phyloP scores from a whole-genome alignment of 148 eudicot genomes.

The Spergularia marina region DNA sequence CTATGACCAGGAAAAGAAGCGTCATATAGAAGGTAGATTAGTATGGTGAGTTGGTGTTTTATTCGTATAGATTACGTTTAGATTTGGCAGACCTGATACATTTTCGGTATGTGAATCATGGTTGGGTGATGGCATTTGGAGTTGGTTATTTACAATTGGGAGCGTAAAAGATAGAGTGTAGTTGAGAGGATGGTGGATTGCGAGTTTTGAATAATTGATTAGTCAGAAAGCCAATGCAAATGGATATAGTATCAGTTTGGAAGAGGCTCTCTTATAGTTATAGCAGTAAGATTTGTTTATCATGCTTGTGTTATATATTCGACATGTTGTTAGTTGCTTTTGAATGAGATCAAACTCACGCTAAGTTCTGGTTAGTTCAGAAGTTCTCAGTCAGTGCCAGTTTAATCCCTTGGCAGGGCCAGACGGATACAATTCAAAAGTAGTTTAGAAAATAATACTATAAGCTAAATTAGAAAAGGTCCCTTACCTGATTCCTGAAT shows the following conservation, averaged over 20 bases:
- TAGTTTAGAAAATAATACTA: no score
- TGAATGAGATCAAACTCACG: no score
- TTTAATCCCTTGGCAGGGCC: no score
- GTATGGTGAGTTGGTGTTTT: conserved; percentile 50
- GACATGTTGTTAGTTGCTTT: neutral
- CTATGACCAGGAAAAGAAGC: conserved; percentile 83
- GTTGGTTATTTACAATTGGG: neutral
- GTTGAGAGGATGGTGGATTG: neutral
- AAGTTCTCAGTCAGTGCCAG: no score
- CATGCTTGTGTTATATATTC: neutral
- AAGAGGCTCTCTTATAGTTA: neutral
- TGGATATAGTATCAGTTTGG: neutral
- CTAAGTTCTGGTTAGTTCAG: no score
- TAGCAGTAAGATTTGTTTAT: neutral
- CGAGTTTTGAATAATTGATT: neutral
- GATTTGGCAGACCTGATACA: neutral
- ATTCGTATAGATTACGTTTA: no score
- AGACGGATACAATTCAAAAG: no score
- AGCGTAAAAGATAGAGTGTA: neutral
- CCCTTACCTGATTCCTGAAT: no score
- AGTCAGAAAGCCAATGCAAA: neutral
- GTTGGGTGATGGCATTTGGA: neutral
- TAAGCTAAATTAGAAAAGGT: no score
- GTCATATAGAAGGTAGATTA: conserved; percentile 90
- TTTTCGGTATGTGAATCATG: conserved; percentile 17